Evolutionary conservation across 805 yeast species (phyloP).

Genomic region (Saccharomycopsis babjevae): DNA sequence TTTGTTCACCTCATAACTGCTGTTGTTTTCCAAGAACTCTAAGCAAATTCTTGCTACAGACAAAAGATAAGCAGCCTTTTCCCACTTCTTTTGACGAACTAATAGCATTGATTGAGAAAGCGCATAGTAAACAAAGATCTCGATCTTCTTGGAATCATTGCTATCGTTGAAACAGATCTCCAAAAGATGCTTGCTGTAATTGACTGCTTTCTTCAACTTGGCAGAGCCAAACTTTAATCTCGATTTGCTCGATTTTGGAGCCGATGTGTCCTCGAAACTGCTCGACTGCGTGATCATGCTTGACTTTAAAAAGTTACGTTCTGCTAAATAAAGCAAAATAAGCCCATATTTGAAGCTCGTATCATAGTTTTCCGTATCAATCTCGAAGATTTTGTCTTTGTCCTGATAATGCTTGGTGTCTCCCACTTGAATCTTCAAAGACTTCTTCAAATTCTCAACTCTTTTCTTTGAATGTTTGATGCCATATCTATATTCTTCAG

Average conservation of each 20-base stretch:
- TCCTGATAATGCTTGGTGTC: conserved; percentile 53
- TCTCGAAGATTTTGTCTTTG: conserved; percentile 37
- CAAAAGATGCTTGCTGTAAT: conserved; percentile 33
- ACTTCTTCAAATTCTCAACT: conserved; percentile 54
- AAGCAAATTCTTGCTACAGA: conserved; percentile 55
- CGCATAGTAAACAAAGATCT: conserved; percentile 33
- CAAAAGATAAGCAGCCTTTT: conserved; percentile 37
- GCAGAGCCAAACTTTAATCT: conserved; percentile 45
- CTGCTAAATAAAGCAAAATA: conserved; percentile 57
- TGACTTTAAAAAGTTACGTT: conserved; percentile 65
- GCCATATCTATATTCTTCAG: conserved; percentile 61
- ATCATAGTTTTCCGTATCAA: conserved; percentile 40
- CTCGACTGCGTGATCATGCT: conserved; percentile 48
- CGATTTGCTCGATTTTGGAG: conserved; percentile 35
- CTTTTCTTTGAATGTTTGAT: conserved; percentile 52
- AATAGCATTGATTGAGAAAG: conserved; percentile 43
- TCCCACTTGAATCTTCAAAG: conserved; percentile 49
- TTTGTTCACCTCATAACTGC: conserved; percentile 18
- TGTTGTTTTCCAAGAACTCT: conserved; percentile 37
- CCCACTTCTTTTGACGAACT: conserved; percentile 48
- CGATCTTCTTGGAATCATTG: conserved; percentile 6
- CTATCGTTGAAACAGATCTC: conserved; percentile 6
- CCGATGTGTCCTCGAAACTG: conserved; percentile 24
- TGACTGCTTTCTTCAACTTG: conserved; percentile 56
- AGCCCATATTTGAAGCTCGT: conserved; percentile 44